phyloP scores from a whole-genome alignment of 176 grass and related monocot species.

The Musa itinerans region DNA sequence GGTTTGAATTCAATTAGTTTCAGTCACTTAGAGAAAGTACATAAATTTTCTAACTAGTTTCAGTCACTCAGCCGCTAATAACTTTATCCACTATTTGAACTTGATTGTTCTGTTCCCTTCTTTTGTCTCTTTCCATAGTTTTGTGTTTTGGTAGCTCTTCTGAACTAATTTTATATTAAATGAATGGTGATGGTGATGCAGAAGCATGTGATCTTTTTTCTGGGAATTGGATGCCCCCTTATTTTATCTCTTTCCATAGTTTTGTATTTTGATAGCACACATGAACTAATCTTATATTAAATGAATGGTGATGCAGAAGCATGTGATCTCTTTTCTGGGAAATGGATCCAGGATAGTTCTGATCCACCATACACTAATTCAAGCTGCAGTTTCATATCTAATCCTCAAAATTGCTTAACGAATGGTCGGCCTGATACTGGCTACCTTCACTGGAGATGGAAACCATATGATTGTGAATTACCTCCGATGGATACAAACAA shows the following conservation, averaged over 20 bases:
- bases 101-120: not conserved
- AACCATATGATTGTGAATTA: constrained; percentile 13
- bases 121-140: not conserved
- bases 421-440: constrained; percentile 8
- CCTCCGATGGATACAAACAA: not conserved
- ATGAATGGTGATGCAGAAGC: not conserved
- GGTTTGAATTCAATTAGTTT: too few species aligned
- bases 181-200: not conserved
- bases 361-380: constrained; percentile 11
- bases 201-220: constrained; percentile 6
- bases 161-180: not conserved
- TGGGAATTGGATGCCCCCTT: constrained; percentile 1
- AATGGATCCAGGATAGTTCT: constrained; percentile 9
- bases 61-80: not conserved
- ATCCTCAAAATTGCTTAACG: constrained; percentile 10
- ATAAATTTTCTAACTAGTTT: not conserved
- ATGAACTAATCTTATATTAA: not conserved
- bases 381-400: constrained; percentile 13
- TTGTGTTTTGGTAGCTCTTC: too few species aligned
- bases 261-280: too few species aligned
- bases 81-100: not conserved
- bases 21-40: too few species aligned
- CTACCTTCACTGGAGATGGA: constrained; percentile 24
- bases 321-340: constrained; percentile 8
- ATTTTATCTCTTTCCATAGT: too few species aligned